These are phyloP conservation scores for rapeseed (Brassica napus) DNA, from an alignment of 345 rosid species.

Conservation along the genomic window Da-Ae NC_063449.1:5683501-5684000, in stretches of 20 bases:
- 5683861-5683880: constrained; percentile 1
- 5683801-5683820: background rate
- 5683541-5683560: background rate
- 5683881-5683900: background rate
- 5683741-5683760: background rate
- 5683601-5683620: background rate
- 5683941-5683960: constrained; percentile 31
- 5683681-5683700: constrained; percentile 33
- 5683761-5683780: background rate
- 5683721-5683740: background rate
- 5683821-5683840: background rate
- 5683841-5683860: constrained; percentile 4
- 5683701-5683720: background rate
- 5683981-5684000: constrained; percentile 51
- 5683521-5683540: background rate
- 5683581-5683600: background rate
- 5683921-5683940: background rate
- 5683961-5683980: constrained; percentile 45
- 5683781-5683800: background rate
- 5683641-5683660: background rate
- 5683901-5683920: constrained; percentile 8
- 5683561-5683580: background rate
- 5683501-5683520: constrained; percentile 1
- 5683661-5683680: constrained; percentile 40
- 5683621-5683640: background rate